Base-by-base conservation (phyloP, 2,329 filamentous ascomycete species). In the Fusarium citri region DNA sequence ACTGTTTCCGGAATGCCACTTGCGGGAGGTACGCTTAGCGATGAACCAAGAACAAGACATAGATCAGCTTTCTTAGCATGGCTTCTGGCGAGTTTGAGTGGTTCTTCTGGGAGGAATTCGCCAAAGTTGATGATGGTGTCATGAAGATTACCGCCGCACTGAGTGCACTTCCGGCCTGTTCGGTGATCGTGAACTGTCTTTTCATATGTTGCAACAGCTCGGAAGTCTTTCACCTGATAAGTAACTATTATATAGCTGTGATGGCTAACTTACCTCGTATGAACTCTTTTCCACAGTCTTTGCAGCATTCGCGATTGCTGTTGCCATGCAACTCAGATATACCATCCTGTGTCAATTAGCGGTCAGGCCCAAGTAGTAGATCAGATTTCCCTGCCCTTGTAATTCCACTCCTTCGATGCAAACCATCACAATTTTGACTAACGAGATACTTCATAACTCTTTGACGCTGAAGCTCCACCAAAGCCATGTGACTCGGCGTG, bases 271-370 rank as follows among this genome's bases (percentile, higher is more conserved):
- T 69, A 82, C 80, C 82, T 18, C 83, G 78, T 15, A 85, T 78
- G 26, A 83, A 85, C 55, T 85, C 82, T 30, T 83, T 83, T 0
- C 79, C 79, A 37, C 82, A 85, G 12, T 81, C 78, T 43, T 79
- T 78, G 66, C 83, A 85, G 28, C 74, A 80, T 55, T 85, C 83
- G 1, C 79, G 78, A 43, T 84, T 85, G 37, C 78, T 84, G 47
- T 85, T 85, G 0, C 83, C 83, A 30, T 85, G 83, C 1, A 85
- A 76, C 57, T 85, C 83, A 0, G 83, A 83, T 46, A 85, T 83
- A 12, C 54, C 78, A 10, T 80, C 76, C 82, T 84, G 42, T 2
- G 58, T 3, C 2, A 8, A 15, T 43, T 16, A 65, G 42, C 7
- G 7, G 3, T 6, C 1, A 5, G 2, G 2, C 5, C 2, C 2